A percentile compares a stretch with the other conserved stretches of the same genome.
Evolutionary conservation across 345 rosid species (phyloP).

Genomic region (Eucalyptus cloeziana): DNA sequence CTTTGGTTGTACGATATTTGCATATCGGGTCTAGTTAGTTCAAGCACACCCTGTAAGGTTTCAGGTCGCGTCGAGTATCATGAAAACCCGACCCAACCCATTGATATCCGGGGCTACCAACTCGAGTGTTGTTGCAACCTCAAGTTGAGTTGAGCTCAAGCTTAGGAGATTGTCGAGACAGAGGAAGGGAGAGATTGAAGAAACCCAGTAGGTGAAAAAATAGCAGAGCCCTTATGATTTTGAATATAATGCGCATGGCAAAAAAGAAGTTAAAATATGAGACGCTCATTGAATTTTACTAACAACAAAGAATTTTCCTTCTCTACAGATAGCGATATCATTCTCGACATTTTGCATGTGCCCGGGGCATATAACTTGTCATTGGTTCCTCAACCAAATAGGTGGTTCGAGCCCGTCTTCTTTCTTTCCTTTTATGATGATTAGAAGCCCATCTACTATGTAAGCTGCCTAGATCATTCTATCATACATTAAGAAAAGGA

Average conservation of each 20-base stretch:
- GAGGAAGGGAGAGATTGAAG: neutral
- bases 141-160: neutral
- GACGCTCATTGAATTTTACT: neutral
- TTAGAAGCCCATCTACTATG: neutral
- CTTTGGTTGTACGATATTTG: too few species aligned
- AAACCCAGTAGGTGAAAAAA: neutral
- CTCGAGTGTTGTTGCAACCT: neutral
- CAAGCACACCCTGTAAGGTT: too few species aligned
- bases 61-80: accelerated
- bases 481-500: neutral
- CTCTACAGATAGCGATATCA: accelerated
- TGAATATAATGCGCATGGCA: neutral
- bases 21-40: accelerated
- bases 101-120: neutral
- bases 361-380: neutral
- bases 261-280: neutral
- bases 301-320: neutral
- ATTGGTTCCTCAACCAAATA: neutral
- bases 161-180: neutral
- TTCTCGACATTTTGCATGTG: neutral
- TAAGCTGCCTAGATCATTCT: neutral
- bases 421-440: neutral
- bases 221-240: neutral
- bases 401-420: neutral
- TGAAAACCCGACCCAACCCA: too few species aligned